Conservation (phyloP, 805 yeast species). For the Pichia eremophila region DNA sequence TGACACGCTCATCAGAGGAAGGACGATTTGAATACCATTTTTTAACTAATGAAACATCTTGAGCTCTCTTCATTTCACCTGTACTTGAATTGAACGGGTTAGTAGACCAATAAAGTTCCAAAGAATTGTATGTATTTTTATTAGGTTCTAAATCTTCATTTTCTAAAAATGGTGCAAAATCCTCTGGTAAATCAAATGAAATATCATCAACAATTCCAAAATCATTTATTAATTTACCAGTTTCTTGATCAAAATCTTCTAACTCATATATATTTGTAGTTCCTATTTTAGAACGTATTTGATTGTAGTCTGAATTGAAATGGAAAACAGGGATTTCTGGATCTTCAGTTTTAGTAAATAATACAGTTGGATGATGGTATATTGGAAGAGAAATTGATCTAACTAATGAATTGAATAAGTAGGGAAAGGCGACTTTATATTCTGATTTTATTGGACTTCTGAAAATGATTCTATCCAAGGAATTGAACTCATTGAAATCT, state of each 20-base stretch:
- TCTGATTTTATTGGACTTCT: conserved; percentile 73
- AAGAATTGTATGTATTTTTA: conserved; percentile 43
- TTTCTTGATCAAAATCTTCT: conserved; percentile 15
- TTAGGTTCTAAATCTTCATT: conserved; percentile 34
- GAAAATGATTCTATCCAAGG: conserved; percentile 79
- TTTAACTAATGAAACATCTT: conserved; percentile 81
- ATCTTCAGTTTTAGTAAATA: conserved; percentile 38
- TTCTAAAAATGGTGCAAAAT: conserved; percentile 43
- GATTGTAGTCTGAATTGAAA: conserved; percentile 46
- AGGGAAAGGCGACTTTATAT: conserved; percentile 80
- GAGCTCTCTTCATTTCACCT: conserved; percentile 69
- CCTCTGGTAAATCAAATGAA: conserved; percentile 28
- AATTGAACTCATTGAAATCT: conserved; percentile 84
- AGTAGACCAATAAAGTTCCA: conserved; percentile 72
- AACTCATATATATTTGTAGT: conserved; percentile 12
- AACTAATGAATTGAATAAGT: conserved; percentile 69
- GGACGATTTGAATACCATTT: conserved; percentile 71
- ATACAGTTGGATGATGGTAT: conserved; percentile 57
- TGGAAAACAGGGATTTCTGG: conserved; percentile 46
- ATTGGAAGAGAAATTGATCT: conserved; percentile 50
- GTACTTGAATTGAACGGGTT: conserved; percentile 73
- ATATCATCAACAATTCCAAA: conserved; percentile 20
- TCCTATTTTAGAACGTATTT: conserved; percentile 32
- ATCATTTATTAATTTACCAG: conserved; percentile 25
- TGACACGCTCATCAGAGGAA: conserved; percentile 49